Base-by-base conservation (phyloP, 1,284 basidiomycete genomes). In the Porodaedalea pini region DNA sequence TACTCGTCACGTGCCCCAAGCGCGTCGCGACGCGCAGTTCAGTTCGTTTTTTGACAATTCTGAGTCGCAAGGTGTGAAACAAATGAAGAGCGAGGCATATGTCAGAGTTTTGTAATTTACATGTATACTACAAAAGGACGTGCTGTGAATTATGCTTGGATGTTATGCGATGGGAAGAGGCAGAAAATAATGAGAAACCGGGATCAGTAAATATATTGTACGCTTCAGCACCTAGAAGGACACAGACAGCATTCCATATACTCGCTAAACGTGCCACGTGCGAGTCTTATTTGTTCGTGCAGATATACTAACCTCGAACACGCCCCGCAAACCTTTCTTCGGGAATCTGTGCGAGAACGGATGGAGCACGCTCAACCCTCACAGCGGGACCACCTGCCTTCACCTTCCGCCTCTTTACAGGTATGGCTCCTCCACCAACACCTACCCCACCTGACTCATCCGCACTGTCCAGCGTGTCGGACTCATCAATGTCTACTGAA, bases 381-480 rank as follows among this genome's bases (percentile, higher is more conserved):
- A 21, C 39, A 32, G 36, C 21, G 19, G 54, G 44, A 2, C 34
- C 45, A 3, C 32, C 19, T 19, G 29, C 23, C 41, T 44, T 54
- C 51, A 54, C 51, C 31, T 51, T 56, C 15, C 55, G 55, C 23
- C 32, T 41, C 48, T 56, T 57, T n/a, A 32, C 23, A 19, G 51
- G 21, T 4, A n/a, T 7, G 13, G 41, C 47, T 8, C 4, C 31
- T 5, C 17, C 19, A 13, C 29, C 43, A 27, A n/a, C 37, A 15
- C 23, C 45, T 11, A 29, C 13, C 25, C 19, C 21, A 31, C 40
- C 25, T n/a, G 31, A 23, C 15, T 58, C 52, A 23, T 54, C 57
- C n/a, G 51, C 27, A 44, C 51, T 50, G 5, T 49, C 57, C 15
- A 58, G 25, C 7, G 57, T 54, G 34, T 54, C 44, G 21, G 36